These are phyloP conservation scores for Seminavis robusta DNA, from an alignment of 108 stramenopile genomes.

Conservation along the genomic window DNA sequence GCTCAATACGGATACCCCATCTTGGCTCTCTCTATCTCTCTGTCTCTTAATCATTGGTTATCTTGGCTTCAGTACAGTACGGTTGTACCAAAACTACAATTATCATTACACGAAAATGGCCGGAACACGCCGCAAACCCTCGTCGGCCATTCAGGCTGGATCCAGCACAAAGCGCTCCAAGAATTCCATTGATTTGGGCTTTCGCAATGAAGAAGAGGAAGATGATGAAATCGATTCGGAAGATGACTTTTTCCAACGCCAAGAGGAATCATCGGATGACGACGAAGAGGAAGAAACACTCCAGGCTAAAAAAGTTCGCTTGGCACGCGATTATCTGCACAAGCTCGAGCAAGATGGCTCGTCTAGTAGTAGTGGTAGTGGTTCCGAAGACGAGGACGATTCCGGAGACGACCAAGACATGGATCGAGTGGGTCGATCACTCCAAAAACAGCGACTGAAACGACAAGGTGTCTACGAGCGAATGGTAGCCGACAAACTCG, in stretches of 20 bases:
- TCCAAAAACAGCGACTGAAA: conserved; percentile 60
- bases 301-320: conserved; percentile 70
- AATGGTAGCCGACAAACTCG: conserved; percentile 53
- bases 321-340: conserved; percentile 78
- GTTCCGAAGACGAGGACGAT: conserved; percentile 33
- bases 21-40: no score
- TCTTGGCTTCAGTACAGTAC: no score
- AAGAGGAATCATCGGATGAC: conserved; percentile 24
- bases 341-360: conserved; percentile 48
- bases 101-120: no score
- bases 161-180: no score
- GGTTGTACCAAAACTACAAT: no score
- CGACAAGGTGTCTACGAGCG: conserved; percentile 61
- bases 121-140: no score
- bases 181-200: no score
- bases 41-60: no score
- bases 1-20: no score
- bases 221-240: conserved; percentile 49
- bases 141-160: no score
- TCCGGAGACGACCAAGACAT: conserved; percentile 16
- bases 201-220: conserved; percentile 23
- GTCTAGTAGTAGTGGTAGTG: conserved; percentile 20
- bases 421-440: conserved; percentile 32
- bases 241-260: conserved; percentile 21
- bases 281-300: conserved; percentile 73